phyloP scores from a whole-genome alignment of 2,329 filamentous ascomycete species.

The Coniochaeta sp. region DNA sequence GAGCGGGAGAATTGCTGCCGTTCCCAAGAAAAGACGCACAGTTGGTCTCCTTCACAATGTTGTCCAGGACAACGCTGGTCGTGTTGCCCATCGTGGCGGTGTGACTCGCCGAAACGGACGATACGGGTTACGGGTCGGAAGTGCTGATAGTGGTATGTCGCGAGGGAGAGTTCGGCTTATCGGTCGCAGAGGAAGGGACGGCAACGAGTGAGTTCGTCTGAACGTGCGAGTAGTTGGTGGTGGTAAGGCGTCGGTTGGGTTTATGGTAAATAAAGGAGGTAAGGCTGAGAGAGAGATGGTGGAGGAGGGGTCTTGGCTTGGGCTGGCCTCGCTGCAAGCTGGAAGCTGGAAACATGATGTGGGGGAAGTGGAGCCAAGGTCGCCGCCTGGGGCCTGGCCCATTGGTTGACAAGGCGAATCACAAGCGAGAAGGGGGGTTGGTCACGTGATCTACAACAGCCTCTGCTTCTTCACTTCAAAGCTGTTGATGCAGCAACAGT shows the following conservation, averaged over 20 bases:
- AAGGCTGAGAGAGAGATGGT: not conserved
- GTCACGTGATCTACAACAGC: too few species aligned
- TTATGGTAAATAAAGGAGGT: too few species aligned
- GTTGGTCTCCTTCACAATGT: slow-evolving; percentile 93
- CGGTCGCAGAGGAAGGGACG: too few species aligned
- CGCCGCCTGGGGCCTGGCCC: not conserved
- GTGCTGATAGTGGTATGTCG: too few species aligned
- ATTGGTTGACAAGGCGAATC: not conserved
- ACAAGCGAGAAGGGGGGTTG: not conserved
- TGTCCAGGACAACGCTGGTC: slow-evolving; percentile 75
- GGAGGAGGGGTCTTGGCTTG: not conserved
- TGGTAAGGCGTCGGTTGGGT: not conserved
- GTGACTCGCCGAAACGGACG: not conserved
- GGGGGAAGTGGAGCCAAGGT: not conserved
- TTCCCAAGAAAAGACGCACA: slow-evolving; percentile 47
- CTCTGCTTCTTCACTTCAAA: too few species aligned
- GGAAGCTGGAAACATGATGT: not conserved
- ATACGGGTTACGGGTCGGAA: too few species aligned
- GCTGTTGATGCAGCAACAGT: too few species aligned
- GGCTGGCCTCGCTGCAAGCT: not conserved
- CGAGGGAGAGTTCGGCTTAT: too few species aligned
- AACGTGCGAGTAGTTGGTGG: not conserved
- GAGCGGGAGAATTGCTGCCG: too few species aligned
- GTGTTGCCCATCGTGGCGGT: slow-evolving; percentile 55
- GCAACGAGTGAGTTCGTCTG: not conserved